Percentiles rank a stretch among this genome's conserved stretches.
phyloP scores from a whole-genome alignment of 2,329 filamentous ascomycete genomes.

The Pezicula radicicola region DNA sequence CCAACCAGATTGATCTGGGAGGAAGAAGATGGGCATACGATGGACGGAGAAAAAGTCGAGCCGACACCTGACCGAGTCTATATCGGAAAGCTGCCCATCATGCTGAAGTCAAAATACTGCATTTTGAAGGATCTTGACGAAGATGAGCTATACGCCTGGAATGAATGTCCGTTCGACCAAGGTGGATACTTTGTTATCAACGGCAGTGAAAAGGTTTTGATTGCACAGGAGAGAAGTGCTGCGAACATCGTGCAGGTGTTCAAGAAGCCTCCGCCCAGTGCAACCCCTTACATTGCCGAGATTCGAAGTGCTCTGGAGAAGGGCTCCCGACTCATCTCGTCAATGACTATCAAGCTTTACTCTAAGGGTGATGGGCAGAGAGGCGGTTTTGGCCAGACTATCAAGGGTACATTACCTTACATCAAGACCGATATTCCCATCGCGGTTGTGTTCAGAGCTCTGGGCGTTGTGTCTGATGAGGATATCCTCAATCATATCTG shows the following conservation, averaged over 20 bases:
- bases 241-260: constrained; percentile 99
- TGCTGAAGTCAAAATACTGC: constrained; percentile 97
- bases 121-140: constrained; percentile 81
- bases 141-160: constrained; percentile 82
- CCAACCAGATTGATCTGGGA: constrained; percentile 61
- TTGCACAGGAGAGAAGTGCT: constrained; percentile 94
- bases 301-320: constrained; percentile 96
- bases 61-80: constrained; percentile 62
- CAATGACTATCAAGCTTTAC: constrained; percentile 85
- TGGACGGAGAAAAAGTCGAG: constrained; percentile 43
- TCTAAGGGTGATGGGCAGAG: constrained; percentile 79
- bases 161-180: constrained; percentile 97
- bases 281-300: constrained; percentile 90
- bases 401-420: constrained; percentile 88
- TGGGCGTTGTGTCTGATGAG: constrained; percentile 95
- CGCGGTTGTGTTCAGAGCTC: constrained; percentile 89
- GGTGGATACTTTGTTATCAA: constrained; percentile 99
- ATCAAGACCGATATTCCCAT: constrained; percentile 93
- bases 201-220: constrained; percentile 96
- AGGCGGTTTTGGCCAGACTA: constrained; percentile 80
- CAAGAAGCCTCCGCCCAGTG: constrained; percentile 91
- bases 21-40: constrained; percentile 40
- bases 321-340: constrained; percentile 90
- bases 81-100: constrained; percentile 93
- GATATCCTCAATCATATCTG: constrained; percentile 98